Conservation (phyloP, 148 eudicot species). For the Oxyria digyna region DNA sequence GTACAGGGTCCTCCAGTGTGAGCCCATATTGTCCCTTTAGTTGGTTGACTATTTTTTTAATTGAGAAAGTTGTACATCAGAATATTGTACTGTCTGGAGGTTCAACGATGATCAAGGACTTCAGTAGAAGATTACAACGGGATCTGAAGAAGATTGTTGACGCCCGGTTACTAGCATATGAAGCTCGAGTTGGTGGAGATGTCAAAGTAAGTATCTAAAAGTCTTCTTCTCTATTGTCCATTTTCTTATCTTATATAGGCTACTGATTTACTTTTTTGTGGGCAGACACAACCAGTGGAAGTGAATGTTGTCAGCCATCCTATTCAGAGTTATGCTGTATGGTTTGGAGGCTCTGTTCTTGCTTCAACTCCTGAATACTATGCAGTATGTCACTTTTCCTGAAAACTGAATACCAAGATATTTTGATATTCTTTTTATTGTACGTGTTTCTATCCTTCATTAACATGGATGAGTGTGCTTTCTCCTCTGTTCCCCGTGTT, state of each 20-base stretch:
- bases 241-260: background rate
- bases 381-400: conserved; percentile 31
- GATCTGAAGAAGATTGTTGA: conserved; percentile 95
- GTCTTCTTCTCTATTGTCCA: background rate
- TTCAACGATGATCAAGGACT: conserved; percentile 96
- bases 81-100: conserved; percentile 95
- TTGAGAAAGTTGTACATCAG: conserved; percentile 24
- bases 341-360: conserved; percentile 99
- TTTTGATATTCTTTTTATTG: background rate
- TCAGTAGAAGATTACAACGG: conserved; percentile 80
- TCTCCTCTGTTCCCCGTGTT: background rate
- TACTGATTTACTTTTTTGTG: conserved; percentile 5
- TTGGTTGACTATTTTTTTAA: background rate
- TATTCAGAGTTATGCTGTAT: conserved; percentile 91
- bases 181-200: conserved; percentile 61
- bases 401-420: background rate
- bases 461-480: background rate
- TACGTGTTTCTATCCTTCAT: background rate
- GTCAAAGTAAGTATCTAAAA: conserved; percentile 38
- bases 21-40: background rate
- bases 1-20: background rate
- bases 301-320: conserved; percentile 97
- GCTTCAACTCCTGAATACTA: conserved; percentile 93
- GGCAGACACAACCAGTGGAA: conserved; percentile 92
- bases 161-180: conserved; percentile 79